Base-by-base conservation (phyloP, 73 alveolate species). In the Effrenium voratum region DNA sequence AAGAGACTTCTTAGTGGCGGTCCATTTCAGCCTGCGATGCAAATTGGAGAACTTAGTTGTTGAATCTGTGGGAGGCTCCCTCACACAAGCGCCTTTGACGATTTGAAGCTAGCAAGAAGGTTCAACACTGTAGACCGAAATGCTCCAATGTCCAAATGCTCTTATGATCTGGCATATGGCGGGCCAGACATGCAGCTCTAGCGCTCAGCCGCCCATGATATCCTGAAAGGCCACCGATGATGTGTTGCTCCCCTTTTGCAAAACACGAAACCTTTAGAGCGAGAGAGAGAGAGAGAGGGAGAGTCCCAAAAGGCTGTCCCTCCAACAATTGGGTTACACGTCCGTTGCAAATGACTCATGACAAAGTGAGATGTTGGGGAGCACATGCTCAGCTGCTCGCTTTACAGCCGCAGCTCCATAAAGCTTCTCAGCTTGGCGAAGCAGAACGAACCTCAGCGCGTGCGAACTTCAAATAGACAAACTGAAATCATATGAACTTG, bases 371-470 rank as follows among this genome's bases (percentile, higher is more conserved):
- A 3, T 28, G 34, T 34, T 3, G n/a, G 26, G 0, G 38, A 36
- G 1, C 87, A n/a, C 40, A 19, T 45, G 10, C 68, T 41, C 40
- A 47, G 45, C 15, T 13, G 47, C 87, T 40, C 52, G 52, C 97
- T 90, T 90, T 40, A 90, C 97, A 3, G 97, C 97, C 32, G 75
- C 73, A 8, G 97, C 97, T 1, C 97, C 97, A 57, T 90, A 34
- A 5, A 90, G 97, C 47, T 90, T 90, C 86, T 90, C 97, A 10
- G 97, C 97, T 47, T 90, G 97, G 12, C 97, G 97, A 1, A 90
- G 86, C 43, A 90, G 63, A 30, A 90, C 97, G 82, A 90, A 90
- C 97, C 97, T 90, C 72, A 47, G 43, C 75, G 82, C 26, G 38
- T 22, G 24, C 68, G 32, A 28, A 28, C 68, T 55, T 28, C 3